Evolutionary conservation across 176 grass and related monocot species (phyloP).

Genomic region (Pontederia crassipes): DNA sequence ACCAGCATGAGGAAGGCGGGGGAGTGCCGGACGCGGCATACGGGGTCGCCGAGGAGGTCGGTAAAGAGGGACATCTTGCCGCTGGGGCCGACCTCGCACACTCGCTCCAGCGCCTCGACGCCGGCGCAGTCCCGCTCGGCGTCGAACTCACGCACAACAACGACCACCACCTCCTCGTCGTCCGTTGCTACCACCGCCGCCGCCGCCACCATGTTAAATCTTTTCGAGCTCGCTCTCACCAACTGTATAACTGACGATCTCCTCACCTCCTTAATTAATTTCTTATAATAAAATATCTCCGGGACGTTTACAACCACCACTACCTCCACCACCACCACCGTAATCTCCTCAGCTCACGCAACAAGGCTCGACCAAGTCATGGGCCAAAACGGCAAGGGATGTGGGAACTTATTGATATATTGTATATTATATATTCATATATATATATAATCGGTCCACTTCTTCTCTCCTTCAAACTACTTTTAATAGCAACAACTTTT

Average conservation of each 20-base stretch:
- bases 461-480: too few species aligned
- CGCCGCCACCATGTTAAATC: constrained; percentile 1
- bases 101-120: constrained; percentile 61
- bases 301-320: too few species aligned
- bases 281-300: background rate
- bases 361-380: background rate
- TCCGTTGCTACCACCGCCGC: background rate
- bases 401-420: background rate
- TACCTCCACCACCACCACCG: background rate
- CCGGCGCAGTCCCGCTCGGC: constrained; percentile 26
- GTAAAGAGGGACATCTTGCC: constrained; percentile 78
- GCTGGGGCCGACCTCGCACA: constrained; percentile 69
- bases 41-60: constrained; percentile 85
- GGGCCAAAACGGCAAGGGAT: too few species aligned
- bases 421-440: background rate
- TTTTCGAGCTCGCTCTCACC: constrained; percentile 3
- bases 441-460: too few species aligned
- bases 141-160: constrained; percentile 46
- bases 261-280: constrained; percentile 16
- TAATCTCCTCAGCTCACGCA: background rate
- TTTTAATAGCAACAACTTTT: too few species aligned
- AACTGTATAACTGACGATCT: constrained; percentile 1
- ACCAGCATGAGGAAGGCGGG: constrained; percentile 88
- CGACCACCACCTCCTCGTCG: background rate
- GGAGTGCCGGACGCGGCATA: constrained; percentile 85